A percentile compares a stretch with the other conserved stretches of the same genome.
These are phyloP conservation scores for Aspergillus sp. DNA, from an alignment of 2,329 filamentous ascomycete genomes.

Conservation along the genomic window DNA sequence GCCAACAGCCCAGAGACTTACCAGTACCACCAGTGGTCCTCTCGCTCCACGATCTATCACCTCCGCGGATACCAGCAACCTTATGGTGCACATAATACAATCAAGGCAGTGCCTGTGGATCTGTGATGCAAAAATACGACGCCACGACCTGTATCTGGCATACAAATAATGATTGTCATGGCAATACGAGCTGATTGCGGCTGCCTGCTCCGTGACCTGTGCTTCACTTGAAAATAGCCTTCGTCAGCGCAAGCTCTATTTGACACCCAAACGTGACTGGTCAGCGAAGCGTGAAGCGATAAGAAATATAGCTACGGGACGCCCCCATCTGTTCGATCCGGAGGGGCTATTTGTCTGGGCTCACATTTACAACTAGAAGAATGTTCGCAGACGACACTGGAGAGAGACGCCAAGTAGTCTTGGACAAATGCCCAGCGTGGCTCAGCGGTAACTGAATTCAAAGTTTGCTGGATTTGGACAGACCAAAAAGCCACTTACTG, in stretches of 20 bases:
- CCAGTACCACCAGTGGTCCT: too few species aligned
- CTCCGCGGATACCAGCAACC: too few species aligned
- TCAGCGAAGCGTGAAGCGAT: not conserved
- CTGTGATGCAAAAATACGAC: not conserved
- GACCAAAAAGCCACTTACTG: not conserved
- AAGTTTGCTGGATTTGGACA: not conserved
- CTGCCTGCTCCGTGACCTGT: not conserved
- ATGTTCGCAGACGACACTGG: not conserved
- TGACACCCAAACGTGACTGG: not conserved
- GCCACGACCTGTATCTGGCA: not conserved
- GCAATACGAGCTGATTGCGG: conserved; percentile 2
- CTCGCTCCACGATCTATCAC: too few species aligned
- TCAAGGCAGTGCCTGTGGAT: not conserved
- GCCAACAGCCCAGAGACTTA: too few species aligned
- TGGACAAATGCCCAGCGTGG: conserved; percentile 14
- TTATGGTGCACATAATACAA: too few species aligned
- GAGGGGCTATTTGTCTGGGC: not conserved
- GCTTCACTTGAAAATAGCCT: not conserved
- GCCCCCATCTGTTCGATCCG: not conserved
- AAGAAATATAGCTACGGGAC: not conserved
- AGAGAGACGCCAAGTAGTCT: conserved; percentile 17
- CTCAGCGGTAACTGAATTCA: conserved; percentile 10
- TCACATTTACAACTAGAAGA: not conserved
- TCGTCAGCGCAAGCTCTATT: not conserved
- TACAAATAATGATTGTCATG: not conserved